These are phyloP conservation scores for Trichoderma parareesei DNA, from an alignment of 495 filamentous ascomycete species.

Conservation along the genomic window DNA sequence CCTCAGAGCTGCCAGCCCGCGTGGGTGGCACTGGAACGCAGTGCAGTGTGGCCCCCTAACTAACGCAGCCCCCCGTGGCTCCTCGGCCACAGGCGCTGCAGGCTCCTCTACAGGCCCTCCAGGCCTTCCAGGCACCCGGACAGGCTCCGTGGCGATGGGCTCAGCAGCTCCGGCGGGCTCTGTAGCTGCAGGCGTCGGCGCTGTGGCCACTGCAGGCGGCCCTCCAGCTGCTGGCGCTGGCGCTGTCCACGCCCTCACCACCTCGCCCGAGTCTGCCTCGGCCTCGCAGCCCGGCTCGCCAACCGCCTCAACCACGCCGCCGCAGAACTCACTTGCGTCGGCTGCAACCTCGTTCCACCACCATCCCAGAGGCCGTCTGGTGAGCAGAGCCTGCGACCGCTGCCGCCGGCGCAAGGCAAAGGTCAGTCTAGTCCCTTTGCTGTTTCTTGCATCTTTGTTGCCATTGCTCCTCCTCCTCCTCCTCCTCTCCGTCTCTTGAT, in stretches of 20 bases:
- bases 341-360: slow-evolving; percentile 5
- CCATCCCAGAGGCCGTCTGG: slow-evolving; percentile 1
- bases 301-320: background rate
- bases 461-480: background rate
- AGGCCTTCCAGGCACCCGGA: background rate
- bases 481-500: background rate
- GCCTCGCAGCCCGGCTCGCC: slow-evolving; percentile 1
- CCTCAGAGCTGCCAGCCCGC: background rate
- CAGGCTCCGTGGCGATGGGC: too few relatives aligned
- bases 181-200: background rate
- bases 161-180: background rate
- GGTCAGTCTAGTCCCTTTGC: background rate
- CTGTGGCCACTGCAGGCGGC: too few relatives aligned
- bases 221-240: background rate
- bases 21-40: too few relatives aligned
- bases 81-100: background rate
- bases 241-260: background rate
- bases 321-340: background rate
- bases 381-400: slow-evolving; percentile 9
- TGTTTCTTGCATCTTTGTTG: background rate
- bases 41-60: background rate
- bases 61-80: background rate
- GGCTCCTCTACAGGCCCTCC: background rate
- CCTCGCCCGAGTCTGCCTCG: background rate
- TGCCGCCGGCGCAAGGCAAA: slow-evolving; percentile 10